Base-by-base conservation (phyloP, 495 filamentous ascomycete genomes). In the Patellaria atrata region DNA sequence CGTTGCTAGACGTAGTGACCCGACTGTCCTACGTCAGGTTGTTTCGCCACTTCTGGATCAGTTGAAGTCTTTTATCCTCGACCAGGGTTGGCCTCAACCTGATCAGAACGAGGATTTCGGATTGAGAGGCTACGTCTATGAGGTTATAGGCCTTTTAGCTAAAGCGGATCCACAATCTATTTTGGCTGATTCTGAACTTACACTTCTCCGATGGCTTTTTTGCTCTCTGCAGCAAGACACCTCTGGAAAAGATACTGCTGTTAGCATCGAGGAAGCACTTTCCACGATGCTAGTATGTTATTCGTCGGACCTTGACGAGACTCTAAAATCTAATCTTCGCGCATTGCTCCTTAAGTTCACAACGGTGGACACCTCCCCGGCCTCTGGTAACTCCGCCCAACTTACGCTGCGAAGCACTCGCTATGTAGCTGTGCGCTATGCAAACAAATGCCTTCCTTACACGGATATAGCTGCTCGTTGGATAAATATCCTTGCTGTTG, bases 201-300 rank as follows among this genome's bases (percentile, higher is more conserved):
- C 71, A 27, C 56, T 84, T 1, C 64, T 87, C 2, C 62, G 67
- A 30, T 91, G 79, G 79, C 67, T 93, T 21, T 82, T 97, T 52
- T 67, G 63, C 18, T 79, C 81, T 4, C 61, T 96, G n/a, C 71
- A 71, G 34, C 75, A 81, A 42, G 86, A 96, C 48, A 69, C 74
- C 2, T 82, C 73, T 4, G 69, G 76, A 0, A 70, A 75, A 10
- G 71, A 74, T 7, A 71, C 87, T 12, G 77, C 77, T 16, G 73
- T 93, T 35, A 89, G 82, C 53, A 79, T 94, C 27, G 86, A 94
- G 45, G 82, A 85, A 34, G 79, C 85, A 3, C 60, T 97, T 2
- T 82, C 82, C 26, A 84, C 75, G 34, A 67, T 94, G 27, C 53
- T 85, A 14, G 65, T 67, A 29, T 69, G 68, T 7, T 71, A 76